Conservation (phyloP, 768 basidiomycete species). For the Daedaleopsis sinensis region DNA sequence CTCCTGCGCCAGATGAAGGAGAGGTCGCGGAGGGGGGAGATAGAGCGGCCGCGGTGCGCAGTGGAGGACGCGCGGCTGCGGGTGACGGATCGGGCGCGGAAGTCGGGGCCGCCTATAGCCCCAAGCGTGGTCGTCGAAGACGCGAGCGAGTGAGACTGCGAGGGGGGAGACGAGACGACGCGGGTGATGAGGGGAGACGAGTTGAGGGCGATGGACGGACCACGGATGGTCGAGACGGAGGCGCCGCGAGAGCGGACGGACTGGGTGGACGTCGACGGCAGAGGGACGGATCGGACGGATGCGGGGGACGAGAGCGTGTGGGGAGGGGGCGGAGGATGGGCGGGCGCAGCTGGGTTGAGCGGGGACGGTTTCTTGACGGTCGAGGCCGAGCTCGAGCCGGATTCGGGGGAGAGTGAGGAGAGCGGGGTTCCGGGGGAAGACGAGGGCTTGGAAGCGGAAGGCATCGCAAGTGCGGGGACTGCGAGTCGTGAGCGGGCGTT, state of each 20-base stretch:
- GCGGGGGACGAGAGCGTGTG: no score
- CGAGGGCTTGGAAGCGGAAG: no score
- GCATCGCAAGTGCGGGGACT: no score
- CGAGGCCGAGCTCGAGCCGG: no score
- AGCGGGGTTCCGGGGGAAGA: no score
- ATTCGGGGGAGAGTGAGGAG: no score
- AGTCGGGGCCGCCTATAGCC: constrained; percentile 1
- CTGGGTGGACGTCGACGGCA: no score
- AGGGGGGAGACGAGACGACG: constrained; percentile 16
- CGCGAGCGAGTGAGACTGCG: constrained; percentile 3
- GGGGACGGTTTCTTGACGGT: no score
- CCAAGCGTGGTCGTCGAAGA: constrained; percentile 10
- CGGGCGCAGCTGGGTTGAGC: no score
- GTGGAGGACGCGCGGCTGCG: background rate
- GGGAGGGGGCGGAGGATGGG: no score
- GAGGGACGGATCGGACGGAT: no score
- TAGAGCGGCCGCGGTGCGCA: constrained; percentile 8
- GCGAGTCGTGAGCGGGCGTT: no score
- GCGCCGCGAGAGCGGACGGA: constrained; percentile 17
- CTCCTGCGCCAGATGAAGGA: constrained; percentile 14
- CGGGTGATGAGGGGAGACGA: constrained; percentile 8
- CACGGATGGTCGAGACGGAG: constrained; percentile 26
- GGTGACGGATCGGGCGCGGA: constrained; percentile 19
- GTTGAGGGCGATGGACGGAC: constrained; percentile 20
- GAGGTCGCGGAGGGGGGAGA: constrained; percentile 22